phyloP scores from a whole-genome alignment of 129 eudicot genomes.

The Calendula officinalis region DNA sequence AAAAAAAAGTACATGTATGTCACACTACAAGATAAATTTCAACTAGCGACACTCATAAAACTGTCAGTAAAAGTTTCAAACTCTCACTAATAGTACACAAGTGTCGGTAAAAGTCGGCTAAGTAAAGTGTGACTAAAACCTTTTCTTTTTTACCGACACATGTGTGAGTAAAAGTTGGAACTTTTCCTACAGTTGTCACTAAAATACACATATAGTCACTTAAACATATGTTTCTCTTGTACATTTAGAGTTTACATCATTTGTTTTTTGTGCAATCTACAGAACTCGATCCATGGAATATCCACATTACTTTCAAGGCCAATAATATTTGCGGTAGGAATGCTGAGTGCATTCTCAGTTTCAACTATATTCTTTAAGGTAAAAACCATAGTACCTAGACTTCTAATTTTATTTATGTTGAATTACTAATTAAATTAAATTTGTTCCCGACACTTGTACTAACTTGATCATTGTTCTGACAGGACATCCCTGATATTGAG shows the following conservation, averaged over 20 bases:
- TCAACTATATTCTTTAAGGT: slow-evolving; percentile 34
- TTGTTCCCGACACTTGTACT: not conserved
- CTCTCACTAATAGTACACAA: too few relatives aligned
- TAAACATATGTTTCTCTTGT: too few relatives aligned
- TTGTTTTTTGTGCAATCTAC: not conserved
- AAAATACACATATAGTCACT: too few relatives aligned
- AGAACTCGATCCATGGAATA: slow-evolving; percentile 16
- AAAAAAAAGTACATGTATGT: not conserved
- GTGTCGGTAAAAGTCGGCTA: too few relatives aligned
- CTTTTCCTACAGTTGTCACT: too few relatives aligned
- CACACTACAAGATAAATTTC: too few relatives aligned
- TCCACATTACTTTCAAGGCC: slow-evolving; percentile 25
- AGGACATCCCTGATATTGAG: slow-evolving; percentile 36
- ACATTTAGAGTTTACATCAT: not conserved
- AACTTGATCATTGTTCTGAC: not conserved
- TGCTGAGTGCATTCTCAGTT: slow-evolving; percentile 28
- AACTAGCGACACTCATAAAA: too few relatives aligned
- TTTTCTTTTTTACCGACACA: too few relatives aligned
- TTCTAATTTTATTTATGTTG: not conserved
- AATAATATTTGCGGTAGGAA: slow-evolving; percentile 18
- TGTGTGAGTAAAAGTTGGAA: too few relatives aligned
- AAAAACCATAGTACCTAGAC: not conserved
- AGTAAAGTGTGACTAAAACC: too few relatives aligned
- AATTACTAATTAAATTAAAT: not conserved
- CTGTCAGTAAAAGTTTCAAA: too few relatives aligned